Evolutionary conservation across 228 moss, liverwort and hornwort genomes (phyloP).

Genomic region (Sphagnum magellanicum): DNA sequence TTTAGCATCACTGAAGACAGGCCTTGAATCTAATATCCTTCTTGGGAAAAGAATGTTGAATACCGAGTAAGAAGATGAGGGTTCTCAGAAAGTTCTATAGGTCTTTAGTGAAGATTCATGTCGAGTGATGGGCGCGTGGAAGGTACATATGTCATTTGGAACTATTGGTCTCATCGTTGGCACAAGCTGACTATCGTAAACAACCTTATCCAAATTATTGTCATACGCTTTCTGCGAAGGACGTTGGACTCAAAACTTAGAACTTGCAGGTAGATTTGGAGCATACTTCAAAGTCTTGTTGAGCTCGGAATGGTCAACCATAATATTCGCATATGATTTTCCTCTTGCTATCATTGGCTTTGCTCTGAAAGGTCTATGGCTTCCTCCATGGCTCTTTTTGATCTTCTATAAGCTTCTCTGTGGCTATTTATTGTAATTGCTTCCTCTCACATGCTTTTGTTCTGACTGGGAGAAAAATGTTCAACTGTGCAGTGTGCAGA

Average conservation of each 20-base stretch:
- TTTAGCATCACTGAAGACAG: neutral
- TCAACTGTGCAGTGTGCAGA: constrained; percentile 75
- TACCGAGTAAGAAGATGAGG: neutral
- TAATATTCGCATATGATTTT: constrained; percentile 96
- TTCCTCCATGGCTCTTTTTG: no score
- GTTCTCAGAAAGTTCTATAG: neutral
- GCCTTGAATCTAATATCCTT: neutral
- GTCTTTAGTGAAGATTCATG: constrained; percentile 2
- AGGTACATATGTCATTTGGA: constrained; percentile 92
- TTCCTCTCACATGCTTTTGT: neutral
- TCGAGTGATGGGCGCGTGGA: constrained; percentile 12
- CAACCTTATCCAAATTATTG: neutral
- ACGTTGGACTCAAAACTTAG: no score
- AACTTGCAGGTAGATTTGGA: constrained; percentile 79
- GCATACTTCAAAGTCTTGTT: constrained; percentile 95
- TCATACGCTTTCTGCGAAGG: neutral
- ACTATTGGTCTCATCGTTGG: constrained; percentile 87
- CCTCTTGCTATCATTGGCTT: constrained; percentile 95
- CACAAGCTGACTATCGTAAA: constrained; percentile 79
- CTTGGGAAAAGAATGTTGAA: neutral
- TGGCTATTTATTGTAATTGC: constrained; percentile 1
- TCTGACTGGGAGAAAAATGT: neutral
- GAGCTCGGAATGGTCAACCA: constrained; percentile 86
- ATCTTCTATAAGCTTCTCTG: no score
- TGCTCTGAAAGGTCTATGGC: constrained; percentile 68